Evolutionary conservation across 257 asterid genomes (phyloP).

Genomic region (Jaltomata sinuosa): DNA sequence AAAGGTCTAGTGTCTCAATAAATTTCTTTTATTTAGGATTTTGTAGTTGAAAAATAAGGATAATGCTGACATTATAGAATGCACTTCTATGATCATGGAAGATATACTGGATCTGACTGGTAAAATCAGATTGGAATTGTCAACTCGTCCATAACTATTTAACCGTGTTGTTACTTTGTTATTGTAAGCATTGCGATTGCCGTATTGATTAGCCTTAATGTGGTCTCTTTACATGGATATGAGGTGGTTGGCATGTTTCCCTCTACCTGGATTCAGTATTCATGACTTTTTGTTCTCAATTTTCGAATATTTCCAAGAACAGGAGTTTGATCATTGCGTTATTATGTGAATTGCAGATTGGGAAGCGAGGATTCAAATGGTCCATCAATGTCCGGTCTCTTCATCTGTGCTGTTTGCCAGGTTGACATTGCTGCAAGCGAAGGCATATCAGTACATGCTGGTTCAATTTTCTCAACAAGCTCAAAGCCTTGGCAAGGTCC

Average conservation of each 20-base stretch:
- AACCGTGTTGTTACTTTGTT: background rate
- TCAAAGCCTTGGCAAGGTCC: constrained; percentile 92
- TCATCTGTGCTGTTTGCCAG: constrained; percentile 63
- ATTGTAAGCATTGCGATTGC: background rate
- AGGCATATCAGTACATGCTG: constrained; percentile 81
- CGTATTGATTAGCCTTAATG: background rate
- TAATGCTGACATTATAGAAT: background rate
- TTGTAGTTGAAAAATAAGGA: background rate
- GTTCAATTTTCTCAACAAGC: constrained; percentile 59
- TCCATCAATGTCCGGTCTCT: constrained; percentile 32
- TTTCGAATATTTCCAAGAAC: background rate
- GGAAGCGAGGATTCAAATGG: constrained; percentile 41
- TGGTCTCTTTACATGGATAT: background rate
- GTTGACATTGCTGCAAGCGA: constrained; percentile 53
- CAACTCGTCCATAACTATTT: background rate
- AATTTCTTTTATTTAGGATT: background rate
- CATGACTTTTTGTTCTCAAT: background rate
- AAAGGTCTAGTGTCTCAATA: background rate
- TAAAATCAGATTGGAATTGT: background rate
- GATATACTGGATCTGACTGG: no score
- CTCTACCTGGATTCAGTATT: background rate
- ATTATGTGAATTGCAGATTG: constrained; percentile 29
- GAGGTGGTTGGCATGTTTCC: background rate
- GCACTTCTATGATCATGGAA: no score
- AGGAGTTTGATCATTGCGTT: background rate